Conservation (phyloP, 306 rosid species). For the Prunus salicina region DNA sequence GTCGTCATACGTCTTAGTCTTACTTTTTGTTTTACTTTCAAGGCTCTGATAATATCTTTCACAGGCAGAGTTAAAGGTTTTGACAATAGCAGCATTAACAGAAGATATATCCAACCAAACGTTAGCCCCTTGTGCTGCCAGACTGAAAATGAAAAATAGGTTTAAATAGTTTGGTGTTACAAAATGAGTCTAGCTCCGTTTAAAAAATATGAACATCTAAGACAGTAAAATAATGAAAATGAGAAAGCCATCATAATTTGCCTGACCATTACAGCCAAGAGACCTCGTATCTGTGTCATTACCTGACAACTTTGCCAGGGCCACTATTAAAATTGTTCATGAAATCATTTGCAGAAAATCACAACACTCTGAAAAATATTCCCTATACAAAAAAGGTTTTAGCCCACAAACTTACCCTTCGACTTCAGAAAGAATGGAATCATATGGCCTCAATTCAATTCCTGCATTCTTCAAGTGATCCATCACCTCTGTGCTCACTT, state of each 20-base stretch:
- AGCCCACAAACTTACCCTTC: conserved; percentile 49
- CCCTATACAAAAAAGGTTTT: background rate
- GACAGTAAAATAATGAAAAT: background rate
- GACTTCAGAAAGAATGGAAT: conserved; percentile 71
- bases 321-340: background rate
- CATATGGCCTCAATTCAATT: conserved; percentile 72
- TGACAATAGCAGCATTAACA: conserved; percentile 84
- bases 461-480: conserved; percentile 75
- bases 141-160: conserved; percentile 38
- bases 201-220: background rate
- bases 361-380: background rate
- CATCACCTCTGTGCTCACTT: conserved; percentile 72
- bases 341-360: background rate
- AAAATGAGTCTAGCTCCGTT: no score
- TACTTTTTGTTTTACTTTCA: conserved; percentile 41
- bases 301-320: background rate
- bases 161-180: background rate
- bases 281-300: background rate
- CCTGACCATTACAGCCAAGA: background rate
- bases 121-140: conserved; percentile 61
- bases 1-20: conserved; percentile 33
- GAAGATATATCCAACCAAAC: conserved; percentile 91
- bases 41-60: conserved; percentile 43
- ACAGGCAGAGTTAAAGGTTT: conserved; percentile 69
- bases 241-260: background rate